Base-by-base conservation (phyloP, 2,329 filamentous ascomycete species). In the Mollisiaceae sp. region DNA sequence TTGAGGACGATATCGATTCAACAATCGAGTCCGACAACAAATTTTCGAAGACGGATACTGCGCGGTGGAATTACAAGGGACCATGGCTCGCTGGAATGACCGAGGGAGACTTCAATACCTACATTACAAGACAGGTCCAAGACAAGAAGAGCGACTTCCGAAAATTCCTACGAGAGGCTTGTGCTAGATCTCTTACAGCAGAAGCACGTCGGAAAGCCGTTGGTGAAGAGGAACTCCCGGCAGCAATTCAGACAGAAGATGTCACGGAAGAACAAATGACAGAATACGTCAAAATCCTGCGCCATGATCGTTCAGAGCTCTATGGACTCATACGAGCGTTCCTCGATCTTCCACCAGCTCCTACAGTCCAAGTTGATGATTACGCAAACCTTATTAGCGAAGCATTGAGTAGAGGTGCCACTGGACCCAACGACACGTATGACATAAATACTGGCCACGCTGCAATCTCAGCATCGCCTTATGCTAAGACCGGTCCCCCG, bases 21-120 rank as follows among this genome's bases (percentile, higher is more conserved):
- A 89, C 85, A 47, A 77, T 78, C 35, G 58, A 62, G 18, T 18
- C 72, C 75, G 50, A 66, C 73, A 18, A 75, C 55, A 73, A 74
- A 32, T 70, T 36, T 22, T 14, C 71, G 35, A 73, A 78, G 47
- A 71, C 75, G 41, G 77, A 69, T 11, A 82, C 83, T 67, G 81
- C 80, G 70, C 82, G 88, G 68, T 91, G 89, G 89, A 90, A 87
- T 74, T 91, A 89, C 69, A 78, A 79, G 32, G 89, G 89, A 0
- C 89, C 89, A 2, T 91, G 87, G 87, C 80, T 91, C 39, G 87
- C 86, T 39, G 85, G 85, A 52, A 82, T 89, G 80, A 83, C 81
- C 4, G 82, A 88, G 67, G 87, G 87, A 20, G 81, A 86, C 15
- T 90, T 91, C 73, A 77, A 82, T 32, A 74, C 76, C 35, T 91